Conservation (phyloP, 1,284 basidiomycete species). For the Apiotrichum veenhuisii region DNA sequence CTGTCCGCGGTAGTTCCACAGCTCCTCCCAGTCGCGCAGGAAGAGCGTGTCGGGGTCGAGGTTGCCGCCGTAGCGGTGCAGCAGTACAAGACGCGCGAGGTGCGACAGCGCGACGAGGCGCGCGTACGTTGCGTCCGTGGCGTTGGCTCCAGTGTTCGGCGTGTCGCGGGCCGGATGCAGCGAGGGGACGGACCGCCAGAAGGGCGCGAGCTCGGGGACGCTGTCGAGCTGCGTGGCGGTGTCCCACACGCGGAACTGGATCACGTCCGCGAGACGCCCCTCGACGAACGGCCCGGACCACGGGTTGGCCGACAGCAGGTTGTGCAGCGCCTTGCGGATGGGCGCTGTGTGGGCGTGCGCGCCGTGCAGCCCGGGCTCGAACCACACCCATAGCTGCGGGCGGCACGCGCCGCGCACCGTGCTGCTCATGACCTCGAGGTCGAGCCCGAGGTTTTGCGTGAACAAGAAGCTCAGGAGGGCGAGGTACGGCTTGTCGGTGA, state of each 20-base stretch:
- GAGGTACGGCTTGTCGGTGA: constrained; percentile 79
- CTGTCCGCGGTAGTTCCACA: constrained; percentile 81
- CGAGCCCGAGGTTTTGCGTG: constrained; percentile 71
- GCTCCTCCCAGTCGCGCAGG: constrained; percentile 84
- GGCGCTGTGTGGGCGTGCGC: constrained; percentile 66
- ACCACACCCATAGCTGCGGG: constrained; percentile 83
- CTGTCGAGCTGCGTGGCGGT: constrained; percentile 82
- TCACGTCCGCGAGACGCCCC: constrained; percentile 69
- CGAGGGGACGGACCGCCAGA: constrained; percentile 65
- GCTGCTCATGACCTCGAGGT: constrained; percentile 46
- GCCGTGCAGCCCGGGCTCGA: constrained; percentile 64
- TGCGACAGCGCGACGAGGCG: constrained; percentile 77
- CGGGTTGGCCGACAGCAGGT: constrained; percentile 66
- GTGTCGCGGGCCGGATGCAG: constrained; percentile 64
- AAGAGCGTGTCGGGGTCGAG: constrained; percentile 83
- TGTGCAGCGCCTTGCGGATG: constrained; percentile 64
- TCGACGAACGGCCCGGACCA: constrained; percentile 83
- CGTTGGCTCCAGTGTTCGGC: constrained; percentile 18
- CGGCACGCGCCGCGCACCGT: constrained; percentile 55
- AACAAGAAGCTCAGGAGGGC: constrained; percentile 73
- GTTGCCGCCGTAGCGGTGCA: constrained; percentile 79
- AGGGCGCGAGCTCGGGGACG: constrained; percentile 67
- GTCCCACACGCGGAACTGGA: constrained; percentile 85
- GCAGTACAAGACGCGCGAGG: constrained; percentile 80
- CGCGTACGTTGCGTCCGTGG: constrained; percentile 58